Conservation (phyloP, 371 early-diverging fungal genomes). For the Mucor mucedo region DNA sequence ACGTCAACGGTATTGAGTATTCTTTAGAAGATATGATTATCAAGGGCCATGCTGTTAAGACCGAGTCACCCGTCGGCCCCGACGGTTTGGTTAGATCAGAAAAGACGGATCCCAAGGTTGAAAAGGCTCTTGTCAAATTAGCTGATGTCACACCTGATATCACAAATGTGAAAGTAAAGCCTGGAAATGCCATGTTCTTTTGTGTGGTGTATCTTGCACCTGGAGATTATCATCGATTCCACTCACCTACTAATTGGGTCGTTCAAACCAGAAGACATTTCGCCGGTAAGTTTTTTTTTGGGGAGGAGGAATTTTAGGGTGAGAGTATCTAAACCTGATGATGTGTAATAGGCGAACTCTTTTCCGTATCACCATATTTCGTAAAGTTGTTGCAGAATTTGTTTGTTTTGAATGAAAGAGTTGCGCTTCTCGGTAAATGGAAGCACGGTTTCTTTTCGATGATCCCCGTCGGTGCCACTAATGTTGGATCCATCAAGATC, state of each 20-base stretch:
- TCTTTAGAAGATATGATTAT: slow-evolving; percentile 86
- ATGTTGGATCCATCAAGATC: slow-evolving; percentile 94
- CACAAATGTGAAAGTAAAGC: slow-evolving; percentile 53
- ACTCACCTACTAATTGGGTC: slow-evolving; percentile 95
- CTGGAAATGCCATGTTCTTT: slow-evolving; percentile 81
- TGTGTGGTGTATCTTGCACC: slow-evolving; percentile 95
- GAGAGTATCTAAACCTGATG: no score
- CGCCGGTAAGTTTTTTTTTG: slow-evolving; percentile 34
- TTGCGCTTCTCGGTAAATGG: slow-evolving; percentile 92
- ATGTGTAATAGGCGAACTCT: slow-evolving; percentile 75
- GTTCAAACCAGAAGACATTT: slow-evolving; percentile 88
- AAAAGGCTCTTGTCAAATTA: slow-evolving; percentile 27
- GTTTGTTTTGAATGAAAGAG: slow-evolving; percentile 96
- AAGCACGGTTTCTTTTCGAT: slow-evolving; percentile 92
- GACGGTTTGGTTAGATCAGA: slow-evolving; percentile 46
- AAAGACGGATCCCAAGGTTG: slow-evolving; percentile 27
- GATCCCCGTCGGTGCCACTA: slow-evolving; percentile 97
- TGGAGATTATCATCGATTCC: slow-evolving; percentile 98
- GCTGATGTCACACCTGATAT: slow-evolving; percentile 30
- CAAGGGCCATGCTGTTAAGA: slow-evolving; percentile 36
- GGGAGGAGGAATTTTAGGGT: no score
- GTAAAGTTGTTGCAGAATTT: slow-evolving; percentile 80
- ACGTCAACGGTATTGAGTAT: slow-evolving; percentile 92
- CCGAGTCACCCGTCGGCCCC: slow-evolving; percentile 43
- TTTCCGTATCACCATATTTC: slow-evolving; percentile 92